Base-by-base conservation (phyloP, 1,284 basidiomycete species). In the Cryptococcus hybrid region DNA sequence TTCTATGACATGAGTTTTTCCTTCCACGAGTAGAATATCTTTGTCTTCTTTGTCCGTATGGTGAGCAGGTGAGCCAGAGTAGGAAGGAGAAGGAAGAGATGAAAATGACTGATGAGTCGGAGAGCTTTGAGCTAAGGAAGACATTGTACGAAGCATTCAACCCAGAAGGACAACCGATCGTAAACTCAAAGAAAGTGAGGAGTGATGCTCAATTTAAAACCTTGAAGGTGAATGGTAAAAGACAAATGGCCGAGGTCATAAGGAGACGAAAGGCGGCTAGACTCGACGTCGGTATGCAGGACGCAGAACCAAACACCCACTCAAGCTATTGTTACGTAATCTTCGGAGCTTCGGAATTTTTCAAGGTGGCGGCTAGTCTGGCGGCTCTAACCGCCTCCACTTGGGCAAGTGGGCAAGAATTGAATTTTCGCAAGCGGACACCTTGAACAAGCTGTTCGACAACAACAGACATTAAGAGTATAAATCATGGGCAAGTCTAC, bases 401-500 rank as follows among this genome's bases (percentile, higher is more conserved):
- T 47, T 13, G 7, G 9, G 18, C 47, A 13, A 12, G 24, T 7
- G n/a, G 24, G n/a, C n/a, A 44, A 47, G 47, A 47, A 30, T 47
- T 47, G 34, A 47, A 13, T 47, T 47, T 47, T 35, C 47, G 7
- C 30, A 30, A 30, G 30, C 30, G 18, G 46, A 15, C 13, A 18
- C 15, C 37, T 52, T 42, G 15, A 43, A 36, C 46, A 30, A 30
- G 30, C 30, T 30, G 9, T 24, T 37, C 30, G 18, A 30, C 24
- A 12, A 15, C 34, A 15, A 39, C 6, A n/a, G 36, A n/a, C 7
- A 44, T 34, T 11, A 37, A 11, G 11, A 6, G 37, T 47, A 13
- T 30, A 24, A 51, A 48, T 37, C 43, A 87, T 87, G 86, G 84
- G 79, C 24, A 83, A 82, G 64, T 82, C 84, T 35, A 79, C 82